Conservation (phyloP, 164 flowering plant genomes). For the Litsea cubeba region DNA sequence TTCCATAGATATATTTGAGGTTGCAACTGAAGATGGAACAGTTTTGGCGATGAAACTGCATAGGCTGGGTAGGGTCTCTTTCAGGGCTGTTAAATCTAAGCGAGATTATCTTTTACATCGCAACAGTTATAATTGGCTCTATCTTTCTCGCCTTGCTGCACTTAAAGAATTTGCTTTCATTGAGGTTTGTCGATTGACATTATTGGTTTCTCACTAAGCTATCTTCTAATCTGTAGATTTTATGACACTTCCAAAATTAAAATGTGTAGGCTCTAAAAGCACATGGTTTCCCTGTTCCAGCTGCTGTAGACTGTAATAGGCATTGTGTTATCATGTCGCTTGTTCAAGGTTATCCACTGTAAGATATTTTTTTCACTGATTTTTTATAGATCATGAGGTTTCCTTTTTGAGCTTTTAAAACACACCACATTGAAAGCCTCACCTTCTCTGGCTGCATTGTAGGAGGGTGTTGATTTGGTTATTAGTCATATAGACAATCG, state of each 20-base stretch:
- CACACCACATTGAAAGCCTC: background rate
- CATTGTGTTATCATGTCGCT: slow-evolving; percentile 97
- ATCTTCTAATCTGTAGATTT: background rate
- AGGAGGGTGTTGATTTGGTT: background rate
- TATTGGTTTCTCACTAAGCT: background rate
- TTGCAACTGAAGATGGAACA: slow-evolving; percentile 84
- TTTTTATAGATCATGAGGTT: background rate
- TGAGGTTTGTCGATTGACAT: slow-evolving; percentile 49
- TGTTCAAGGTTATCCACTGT: slow-evolving; percentile 92
- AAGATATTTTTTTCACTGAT: slow-evolving; percentile 22
- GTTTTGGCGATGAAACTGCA: slow-evolving; percentile 90
- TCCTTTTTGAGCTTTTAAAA: slow-evolving; percentile 3
- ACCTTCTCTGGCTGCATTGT: background rate
- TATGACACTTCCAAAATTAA: background rate
- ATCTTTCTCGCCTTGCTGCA: slow-evolving; percentile 92
- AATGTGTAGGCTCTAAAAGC: slow-evolving; percentile 68
- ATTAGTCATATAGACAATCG: background rate
- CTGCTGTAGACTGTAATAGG: slow-evolving; percentile 89
- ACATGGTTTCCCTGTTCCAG: slow-evolving; percentile 89
- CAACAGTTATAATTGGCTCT: slow-evolving; percentile 80
- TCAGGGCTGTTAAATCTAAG: slow-evolving; percentile 93
- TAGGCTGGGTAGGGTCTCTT: slow-evolving; percentile 83
- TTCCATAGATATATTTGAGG: slow-evolving; percentile 83
- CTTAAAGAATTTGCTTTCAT: slow-evolving; percentile 92
- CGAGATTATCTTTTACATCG: slow-evolving; percentile 95